Evolutionary conservation across 306 rosid genomes (phyloP).

Genomic region (Vicia sativa): DNA sequence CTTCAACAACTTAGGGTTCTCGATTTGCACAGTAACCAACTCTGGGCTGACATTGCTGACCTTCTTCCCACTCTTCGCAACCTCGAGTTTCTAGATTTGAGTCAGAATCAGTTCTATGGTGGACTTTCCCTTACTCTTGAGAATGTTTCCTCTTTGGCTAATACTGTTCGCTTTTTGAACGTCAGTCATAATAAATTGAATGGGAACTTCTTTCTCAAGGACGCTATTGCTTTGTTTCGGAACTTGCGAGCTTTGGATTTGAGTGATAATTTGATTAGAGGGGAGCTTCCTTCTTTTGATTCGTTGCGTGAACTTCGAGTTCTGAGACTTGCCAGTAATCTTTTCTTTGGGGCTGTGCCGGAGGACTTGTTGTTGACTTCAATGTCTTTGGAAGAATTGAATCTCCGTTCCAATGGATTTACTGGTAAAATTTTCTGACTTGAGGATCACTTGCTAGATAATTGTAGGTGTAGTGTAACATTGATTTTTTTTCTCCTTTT

Average conservation of each 20-base stretch:
- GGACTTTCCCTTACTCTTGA: conserved; percentile 48
- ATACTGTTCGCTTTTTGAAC: conserved; percentile 61
- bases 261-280: conserved; percentile 62
- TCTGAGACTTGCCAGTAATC: conserved; percentile 61
- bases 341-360: conserved; percentile 64
- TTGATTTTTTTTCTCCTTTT: conserved; percentile 14
- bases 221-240: conserved; percentile 56
- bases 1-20: conserved; percentile 83
- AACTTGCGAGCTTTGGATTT: conserved; percentile 78
- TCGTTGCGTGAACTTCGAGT: conserved; percentile 58
- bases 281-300: conserved; percentile 76
- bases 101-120: conserved; percentile 71
- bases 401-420: conserved; percentile 84
- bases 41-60: conserved; percentile 67
- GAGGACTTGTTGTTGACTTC: conserved; percentile 63
- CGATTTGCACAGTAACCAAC: conserved; percentile 72
- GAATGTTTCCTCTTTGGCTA: conserved; percentile 68
- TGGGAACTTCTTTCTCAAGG: conserved; percentile 62
- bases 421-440: conserved; percentile 59
- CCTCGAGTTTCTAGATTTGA: conserved; percentile 79
- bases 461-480: conserved; percentile 17
- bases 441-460: conserved; percentile 15
- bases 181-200: conserved; percentile 60
- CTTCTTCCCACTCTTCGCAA: conserved; percentile 56
- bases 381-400: conserved; percentile 64